Conservation (phyloP, 192 early-diverging fungal species). For the Borealophlyctis nickersoniae region DNA sequence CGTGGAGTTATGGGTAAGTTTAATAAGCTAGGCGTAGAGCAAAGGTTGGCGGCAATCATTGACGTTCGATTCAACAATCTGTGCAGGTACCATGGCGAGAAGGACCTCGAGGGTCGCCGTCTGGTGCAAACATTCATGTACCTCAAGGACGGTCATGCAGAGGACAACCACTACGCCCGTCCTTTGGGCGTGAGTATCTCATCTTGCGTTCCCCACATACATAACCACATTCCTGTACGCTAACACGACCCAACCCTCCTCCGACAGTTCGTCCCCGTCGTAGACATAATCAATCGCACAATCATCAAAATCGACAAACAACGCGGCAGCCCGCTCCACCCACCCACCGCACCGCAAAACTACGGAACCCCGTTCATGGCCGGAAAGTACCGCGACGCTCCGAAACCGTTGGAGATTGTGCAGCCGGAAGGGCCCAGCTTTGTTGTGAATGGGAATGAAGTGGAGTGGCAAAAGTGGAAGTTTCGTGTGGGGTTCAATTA, state of each 20-base stretch:
- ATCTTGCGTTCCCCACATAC: too few species aligned
- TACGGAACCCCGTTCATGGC: background rate
- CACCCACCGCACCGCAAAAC: background rate
- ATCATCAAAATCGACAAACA: background rate
- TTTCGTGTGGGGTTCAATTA: background rate
- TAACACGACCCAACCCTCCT: too few species aligned
- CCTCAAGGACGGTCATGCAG: background rate
- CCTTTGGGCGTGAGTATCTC: background rate
- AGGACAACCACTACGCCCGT: background rate
- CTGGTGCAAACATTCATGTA: background rate
- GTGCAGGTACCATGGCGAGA: background rate
- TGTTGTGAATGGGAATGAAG: background rate
- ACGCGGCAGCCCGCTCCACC: background rate
- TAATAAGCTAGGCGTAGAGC: too few species aligned
- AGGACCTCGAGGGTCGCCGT: background rate
- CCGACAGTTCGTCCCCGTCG: background rate
- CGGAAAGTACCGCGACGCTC: background rate
- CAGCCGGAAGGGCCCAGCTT: conserved; percentile 1
- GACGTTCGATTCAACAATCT: too few species aligned
- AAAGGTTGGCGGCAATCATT: too few species aligned
- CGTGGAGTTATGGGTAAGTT: background rate
- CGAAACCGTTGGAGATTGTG: background rate
- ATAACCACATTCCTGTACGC: too few species aligned
- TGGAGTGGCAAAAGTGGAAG: background rate
- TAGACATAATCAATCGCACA: background rate